Evolutionary conservation across 2,329 filamentous ascomycete genomes (phyloP), one percentile per base, ranked within the genome.

Genomic region (Sporothrix mexicana): DNA sequence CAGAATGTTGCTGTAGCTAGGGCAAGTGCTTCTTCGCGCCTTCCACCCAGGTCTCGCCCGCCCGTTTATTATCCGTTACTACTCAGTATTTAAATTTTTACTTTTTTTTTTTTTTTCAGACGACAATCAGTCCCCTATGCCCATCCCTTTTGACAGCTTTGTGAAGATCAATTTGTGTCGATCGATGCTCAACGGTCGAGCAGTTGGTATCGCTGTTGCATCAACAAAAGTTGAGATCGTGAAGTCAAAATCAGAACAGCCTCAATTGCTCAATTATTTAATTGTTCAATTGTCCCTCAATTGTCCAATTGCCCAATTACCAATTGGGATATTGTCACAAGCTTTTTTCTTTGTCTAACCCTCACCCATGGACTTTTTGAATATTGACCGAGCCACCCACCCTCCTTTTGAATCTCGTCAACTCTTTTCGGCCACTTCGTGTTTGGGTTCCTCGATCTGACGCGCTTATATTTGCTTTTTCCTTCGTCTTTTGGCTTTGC

Each of bases 261-360:
- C 13, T 36, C 6, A 10, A 25, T 3, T 3, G 51, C n/a, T 45
- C 59, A 43, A 43, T 23, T 64, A 9, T 15, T 55, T 9, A 10
- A 10, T 4, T 36, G 30, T 36, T 25, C 51, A 23, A 23, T 55
- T 55, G n/a, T 23, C 9, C n/a, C n/a, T n/a, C 30, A 36, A 36
- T 36, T 36, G 30, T 36, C 30, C 30, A 36, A 36, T 36, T 5
- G 30, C 30, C 30, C 30, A 36, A 36, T 36, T 36, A 5, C 30
- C 30, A 36, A 36, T 36, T 5, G 30, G 30, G 30, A 36, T 25
- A 20, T 12, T n/a, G 7, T 66, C 62, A 66, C 62, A 66, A 66
- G 62, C 62, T 43, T 49, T 30, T 66, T 49, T 66, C 62, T 49
- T 66, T 66, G 43, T 49, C 49, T 43, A 25, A 30, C 23, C 4